A percentile compares a stretch with the other conserved stretches of the same genome.
Evolutionary conservation across 208 protist genomes (phyloP).

Genomic region (Phytomonas francai): DNA sequence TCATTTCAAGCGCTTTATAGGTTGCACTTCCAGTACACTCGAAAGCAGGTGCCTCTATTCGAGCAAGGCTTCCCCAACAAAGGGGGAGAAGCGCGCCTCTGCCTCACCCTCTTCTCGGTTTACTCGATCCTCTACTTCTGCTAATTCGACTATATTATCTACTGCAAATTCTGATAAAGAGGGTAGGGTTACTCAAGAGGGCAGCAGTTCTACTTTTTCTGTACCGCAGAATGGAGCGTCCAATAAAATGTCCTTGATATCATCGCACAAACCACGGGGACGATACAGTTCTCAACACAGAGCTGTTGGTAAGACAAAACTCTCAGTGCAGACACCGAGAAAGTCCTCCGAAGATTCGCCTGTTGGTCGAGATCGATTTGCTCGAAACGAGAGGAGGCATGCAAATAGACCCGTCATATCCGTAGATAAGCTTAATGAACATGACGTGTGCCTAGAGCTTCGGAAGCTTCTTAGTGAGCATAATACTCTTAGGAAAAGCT

Average conservation of each 20-base stretch:
- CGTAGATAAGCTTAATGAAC: background rate
- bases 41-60: background rate
- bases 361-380: background rate
- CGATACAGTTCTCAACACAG: background rate
- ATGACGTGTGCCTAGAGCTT: slow-evolving; percentile 1
- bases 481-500: slow-evolving; percentile 27
- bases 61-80: background rate
- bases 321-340: background rate
- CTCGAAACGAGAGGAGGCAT: background rate
- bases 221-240: background rate
- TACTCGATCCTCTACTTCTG: background rate
- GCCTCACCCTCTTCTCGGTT: background rate
- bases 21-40: background rate
- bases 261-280: background rate
- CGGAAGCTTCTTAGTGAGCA: slow-evolving; percentile 31
- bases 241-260: background rate
- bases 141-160: background rate
- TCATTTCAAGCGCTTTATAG: background rate
- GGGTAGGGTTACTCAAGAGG: background rate
- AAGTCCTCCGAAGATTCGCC: background rate
- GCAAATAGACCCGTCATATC: background rate
- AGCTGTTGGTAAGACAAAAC: background rate
- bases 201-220: background rate
- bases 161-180: background rate
- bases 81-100: background rate